phyloP scores from a whole-genome alignment of 441 rosid species.

The Euphorbia celastroides region DNA sequence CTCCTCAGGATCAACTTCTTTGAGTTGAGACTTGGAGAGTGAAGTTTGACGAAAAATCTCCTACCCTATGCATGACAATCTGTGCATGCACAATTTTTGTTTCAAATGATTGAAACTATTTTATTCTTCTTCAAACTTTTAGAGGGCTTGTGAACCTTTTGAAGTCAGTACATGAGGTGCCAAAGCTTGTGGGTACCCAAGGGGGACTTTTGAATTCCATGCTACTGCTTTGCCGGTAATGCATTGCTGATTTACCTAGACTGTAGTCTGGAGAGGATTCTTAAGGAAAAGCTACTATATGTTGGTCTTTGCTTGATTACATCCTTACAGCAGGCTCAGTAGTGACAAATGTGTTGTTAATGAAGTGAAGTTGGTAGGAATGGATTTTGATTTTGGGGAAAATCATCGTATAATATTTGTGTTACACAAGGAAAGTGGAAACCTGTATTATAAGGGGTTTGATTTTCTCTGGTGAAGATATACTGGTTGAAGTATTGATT shows the following conservation, averaged over 20 bases:
- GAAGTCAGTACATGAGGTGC: background rate
- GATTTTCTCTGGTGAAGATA: background rate
- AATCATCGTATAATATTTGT: background rate
- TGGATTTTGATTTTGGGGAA: background rate
- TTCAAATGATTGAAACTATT: background rate
- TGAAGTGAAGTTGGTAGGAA: background rate
- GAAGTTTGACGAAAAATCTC: background rate
- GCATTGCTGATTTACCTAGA: background rate
- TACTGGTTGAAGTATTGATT: background rate
- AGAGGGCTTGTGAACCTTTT: background rate
- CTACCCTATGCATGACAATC: background rate
- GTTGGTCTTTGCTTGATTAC: background rate
- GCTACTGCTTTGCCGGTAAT: background rate
- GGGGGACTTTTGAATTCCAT: background rate
- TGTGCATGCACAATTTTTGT: conserved; percentile 2
- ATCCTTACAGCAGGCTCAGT: background rate
- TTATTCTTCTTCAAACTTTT: background rate
- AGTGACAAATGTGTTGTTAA: background rate
- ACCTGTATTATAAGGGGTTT: background rate
- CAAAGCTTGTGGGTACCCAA: background rate
- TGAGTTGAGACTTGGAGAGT: background rate
- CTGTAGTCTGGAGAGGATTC: background rate
- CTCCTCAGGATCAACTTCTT: background rate
- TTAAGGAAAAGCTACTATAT: background rate
- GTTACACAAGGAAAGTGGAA: background rate